These are phyloP conservation scores for Xanthoparmelia taractica DNA, from an alignment of 495 filamentous ascomycete species.

Conservation along the genomic window DNA sequence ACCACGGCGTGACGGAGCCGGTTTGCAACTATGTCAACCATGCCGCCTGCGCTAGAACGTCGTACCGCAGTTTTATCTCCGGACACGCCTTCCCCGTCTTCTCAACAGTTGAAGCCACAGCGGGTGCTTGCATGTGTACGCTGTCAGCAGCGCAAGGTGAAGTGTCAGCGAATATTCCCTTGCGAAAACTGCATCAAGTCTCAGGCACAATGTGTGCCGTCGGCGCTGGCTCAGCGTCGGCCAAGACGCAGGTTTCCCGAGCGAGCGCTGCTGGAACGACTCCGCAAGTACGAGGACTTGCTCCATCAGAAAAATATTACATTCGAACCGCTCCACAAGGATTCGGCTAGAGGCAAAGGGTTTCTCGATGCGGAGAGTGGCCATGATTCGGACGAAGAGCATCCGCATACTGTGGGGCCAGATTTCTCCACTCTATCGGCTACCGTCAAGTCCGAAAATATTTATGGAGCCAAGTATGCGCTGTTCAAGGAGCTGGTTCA, in stretches of 20 bases:
- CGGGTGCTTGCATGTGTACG: slow-evolving; percentile 49
- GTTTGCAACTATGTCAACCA: slow-evolving; percentile 3
- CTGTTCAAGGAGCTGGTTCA: slow-evolving; percentile 16
- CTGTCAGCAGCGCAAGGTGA: slow-evolving; percentile 53
- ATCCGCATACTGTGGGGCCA: slow-evolving; percentile 15
- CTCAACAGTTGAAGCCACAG: slow-evolving; percentile 29
- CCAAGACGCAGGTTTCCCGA: slow-evolving; percentile 47
- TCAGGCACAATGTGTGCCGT: slow-evolving; percentile 42
- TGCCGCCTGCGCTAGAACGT: slow-evolving; percentile 15
- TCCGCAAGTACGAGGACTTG: slow-evolving; percentile 46
- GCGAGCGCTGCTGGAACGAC: slow-evolving; percentile 45
- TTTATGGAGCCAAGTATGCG: slow-evolving; percentile 38
- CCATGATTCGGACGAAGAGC: slow-evolving; percentile 29
- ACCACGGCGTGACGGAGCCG: too few species aligned
- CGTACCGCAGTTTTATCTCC: slow-evolving; percentile 14
- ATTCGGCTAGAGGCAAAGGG: slow-evolving; percentile 20
- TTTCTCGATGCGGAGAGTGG: slow-evolving; percentile 19
- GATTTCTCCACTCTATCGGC: slow-evolving; percentile 24
- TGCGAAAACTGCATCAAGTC: slow-evolving; percentile 44
- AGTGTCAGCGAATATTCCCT: slow-evolving; percentile 49
- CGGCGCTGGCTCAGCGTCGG: slow-evolving; percentile 34
- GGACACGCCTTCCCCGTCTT: slow-evolving; percentile 2
- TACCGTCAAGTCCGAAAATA: slow-evolving; percentile 29
- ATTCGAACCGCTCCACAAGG: slow-evolving; percentile 45
- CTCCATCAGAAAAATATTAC: slow-evolving; percentile 43